Evolutionary conservation across 768 basidiomycete genomes (phyloP).

Genomic region (Tricholomella constricta): DNA sequence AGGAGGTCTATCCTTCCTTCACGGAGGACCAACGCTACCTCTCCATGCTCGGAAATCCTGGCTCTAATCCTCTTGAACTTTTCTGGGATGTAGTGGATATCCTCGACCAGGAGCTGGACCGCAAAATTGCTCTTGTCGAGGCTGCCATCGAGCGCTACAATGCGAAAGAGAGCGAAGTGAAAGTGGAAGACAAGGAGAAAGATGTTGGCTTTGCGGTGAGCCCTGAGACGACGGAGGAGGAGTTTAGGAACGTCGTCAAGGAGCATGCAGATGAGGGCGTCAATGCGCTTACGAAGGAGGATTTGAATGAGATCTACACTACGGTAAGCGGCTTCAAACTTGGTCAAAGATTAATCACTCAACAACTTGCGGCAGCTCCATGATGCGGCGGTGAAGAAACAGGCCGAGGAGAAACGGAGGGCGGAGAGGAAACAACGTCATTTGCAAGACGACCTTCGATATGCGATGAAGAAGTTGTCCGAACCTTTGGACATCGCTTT

Average conservation of each 20-base stretch:
- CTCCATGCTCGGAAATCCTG: slow-evolving; percentile 86
- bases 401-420: slow-evolving; percentile 85
- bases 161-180: slow-evolving; percentile 30
- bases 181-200: slow-evolving; percentile 23
- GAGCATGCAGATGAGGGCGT: slow-evolving; percentile 55
- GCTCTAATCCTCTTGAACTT: slow-evolving; percentile 92
- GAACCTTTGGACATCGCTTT: slow-evolving; percentile 77
- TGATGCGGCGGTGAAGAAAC: slow-evolving; percentile 67
- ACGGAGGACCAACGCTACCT: slow-evolving; percentile 81
- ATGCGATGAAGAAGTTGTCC: slow-evolving; percentile 88
- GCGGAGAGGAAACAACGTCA: slow-evolving; percentile 84
- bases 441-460: slow-evolving; percentile 92
- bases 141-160: slow-evolving; percentile 58
- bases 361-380: slow-evolving; percentile 54
- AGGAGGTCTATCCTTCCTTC: slow-evolving; percentile 79
- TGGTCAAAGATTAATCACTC: slow-evolving; percentile 4
- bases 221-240: slow-evolving; percentile 65
- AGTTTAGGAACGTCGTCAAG: slow-evolving; percentile 60
- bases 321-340: slow-evolving; percentile 49
- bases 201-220: slow-evolving; percentile 41
- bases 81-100: slow-evolving; percentile 94
- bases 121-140: slow-evolving; percentile 70
- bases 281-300: slow-evolving; percentile 47
- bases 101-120: slow-evolving; percentile 83
- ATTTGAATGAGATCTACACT: slow-evolving; percentile 58